These are phyloP conservation scores for Talaromyces trachyspermus DNA, from an alignment of 495 filamentous ascomycete species.

Conservation along the genomic window DNA sequence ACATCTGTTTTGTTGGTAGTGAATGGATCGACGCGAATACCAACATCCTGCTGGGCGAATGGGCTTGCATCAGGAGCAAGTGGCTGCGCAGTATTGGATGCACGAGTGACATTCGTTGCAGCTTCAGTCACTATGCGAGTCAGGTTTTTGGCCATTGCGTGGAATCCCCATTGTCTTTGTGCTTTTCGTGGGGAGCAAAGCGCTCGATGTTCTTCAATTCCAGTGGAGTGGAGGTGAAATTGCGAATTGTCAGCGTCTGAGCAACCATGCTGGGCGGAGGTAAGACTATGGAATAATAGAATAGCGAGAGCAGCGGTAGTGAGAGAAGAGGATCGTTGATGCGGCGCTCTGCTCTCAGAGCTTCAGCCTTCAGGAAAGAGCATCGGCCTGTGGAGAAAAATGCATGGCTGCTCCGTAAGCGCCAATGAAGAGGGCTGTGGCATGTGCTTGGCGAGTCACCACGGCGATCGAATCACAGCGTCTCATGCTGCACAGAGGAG, in stretches of 20 bases:
- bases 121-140: slow-evolving; percentile 37
- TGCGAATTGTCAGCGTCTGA: slow-evolving; percentile 67
- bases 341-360: too few species aligned
- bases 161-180: slow-evolving; percentile 38
- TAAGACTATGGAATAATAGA: not conserved
- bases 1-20: slow-evolving; percentile 48
- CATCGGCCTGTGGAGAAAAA: too few species aligned
- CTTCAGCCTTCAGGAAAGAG: too few species aligned
- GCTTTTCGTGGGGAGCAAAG: slow-evolving; percentile 48
- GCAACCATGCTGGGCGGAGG: slow-evolving; percentile 29
- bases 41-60: slow-evolving; percentile 48
- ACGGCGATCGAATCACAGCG: too few species aligned
- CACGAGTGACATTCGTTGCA: slow-evolving; percentile 31
- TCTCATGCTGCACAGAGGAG: too few species aligned
- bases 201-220: slow-evolving; percentile 69
- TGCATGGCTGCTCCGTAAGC: too few species aligned
- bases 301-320: not conserved
- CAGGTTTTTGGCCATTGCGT: slow-evolving; percentile 41
- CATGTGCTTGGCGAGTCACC: too few species aligned
- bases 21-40: slow-evolving; percentile 53
- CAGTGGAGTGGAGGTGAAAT: slow-evolving; percentile 69
- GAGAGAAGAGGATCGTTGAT: too few species aligned
- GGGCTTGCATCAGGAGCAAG: slow-evolving; percentile 43
- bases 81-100: slow-evolving; percentile 26
- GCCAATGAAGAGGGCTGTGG: too few species aligned